Evolutionary conservation across 148 eudicot genomes (phyloP), one percentile per base, ranked within the genome.

Genomic region (Silene uniflora): DNA sequence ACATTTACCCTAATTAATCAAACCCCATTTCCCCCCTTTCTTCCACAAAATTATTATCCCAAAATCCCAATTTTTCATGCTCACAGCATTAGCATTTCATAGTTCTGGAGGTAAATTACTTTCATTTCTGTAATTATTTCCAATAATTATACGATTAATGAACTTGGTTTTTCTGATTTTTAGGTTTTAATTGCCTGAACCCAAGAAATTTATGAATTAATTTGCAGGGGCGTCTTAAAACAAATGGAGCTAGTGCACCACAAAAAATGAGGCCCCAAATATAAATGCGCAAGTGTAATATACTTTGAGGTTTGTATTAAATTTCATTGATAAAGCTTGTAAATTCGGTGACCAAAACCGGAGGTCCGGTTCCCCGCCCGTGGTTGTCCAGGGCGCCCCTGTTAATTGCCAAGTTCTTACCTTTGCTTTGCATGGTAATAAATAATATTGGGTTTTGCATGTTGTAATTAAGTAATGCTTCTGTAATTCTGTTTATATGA

Each of bases 101-200:
- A 23, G 11, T 44, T 10, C 22, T 32, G 62, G 44, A 76, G 73
- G 74, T 77, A 77, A 70, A 49, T 49, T 60, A 54, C 59, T 71
- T 12, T 52, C 24, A 6, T 23, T 71, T 52, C 56, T 52, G 56
- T 16, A 52, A 7, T 52, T 52, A 13, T 16, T 52, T 52, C 14
- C 44, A 4, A 13, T 52, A 16, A 52, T 52, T 12, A 13, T 52
- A 12, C 5, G 35, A 52, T 1, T 24, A 17, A 23, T 23, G 55
- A 21, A 21, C 72, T 69, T 14, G 58, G 72, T 54, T 54, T 71
- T 67, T 19, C 19, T 35, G 10, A 35, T 67, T 52, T 12, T 52
- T 17, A 18, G 39, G 32, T 14, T 52, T 71, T 71, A 19, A 3
- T 77, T 27, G 27, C 64, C 32, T 74, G 61, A 60, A 49, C 61